phyloP scores from a whole-genome alignment of 768 basidiomycete genomes.

The Boletus reticulatus region DNA sequence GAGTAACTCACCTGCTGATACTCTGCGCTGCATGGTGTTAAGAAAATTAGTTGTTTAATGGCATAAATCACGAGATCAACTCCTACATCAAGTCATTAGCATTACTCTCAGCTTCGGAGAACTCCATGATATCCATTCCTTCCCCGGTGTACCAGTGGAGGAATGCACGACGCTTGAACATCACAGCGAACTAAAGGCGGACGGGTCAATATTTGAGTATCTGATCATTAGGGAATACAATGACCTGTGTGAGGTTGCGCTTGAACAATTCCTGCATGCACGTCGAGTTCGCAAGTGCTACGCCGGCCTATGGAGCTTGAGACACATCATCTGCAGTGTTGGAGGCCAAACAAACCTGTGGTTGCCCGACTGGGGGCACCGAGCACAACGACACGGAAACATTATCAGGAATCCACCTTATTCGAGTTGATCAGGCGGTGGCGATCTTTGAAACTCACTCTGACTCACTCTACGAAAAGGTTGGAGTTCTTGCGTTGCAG shows the following conservation, averaged over 20 bases:
- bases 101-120: slow-evolving; percentile 87
- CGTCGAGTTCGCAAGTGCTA: slow-evolving; percentile 75
- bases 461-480: slow-evolving; percentile 74
- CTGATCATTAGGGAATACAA: slow-evolving; percentile 9
- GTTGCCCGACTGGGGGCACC: slow-evolving; percentile 79
- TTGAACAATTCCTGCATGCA: slow-evolving; percentile 86
- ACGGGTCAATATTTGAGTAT: not conserved
- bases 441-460: not conserved
- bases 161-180: slow-evolving; percentile 86
- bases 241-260: slow-evolving; percentile 61
- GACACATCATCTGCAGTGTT: slow-evolving; percentile 1
- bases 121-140: slow-evolving; percentile 85
- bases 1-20: slow-evolving; percentile 70
- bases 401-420: slow-evolving; percentile 88
- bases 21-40: slow-evolving; percentile 59
- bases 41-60: slow-evolving; percentile 5
- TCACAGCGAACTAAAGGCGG: slow-evolving; percentile 57
- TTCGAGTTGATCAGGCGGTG: slow-evolving; percentile 1
- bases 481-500: slow-evolving; percentile 73
- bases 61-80: not conserved
- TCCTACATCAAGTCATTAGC: slow-evolving; percentile 76
- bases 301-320: slow-evolving; percentile 49
- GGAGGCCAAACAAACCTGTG: slow-evolving; percentile 44
- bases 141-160: slow-evolving; percentile 90
- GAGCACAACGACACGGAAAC: slow-evolving; percentile 82